Evolutionary conservation across 1,139 yeast species (phyloP), one percentile per base, ranked within the genome.

Genomic region (Debaryomycetaceae sp.): DNA sequence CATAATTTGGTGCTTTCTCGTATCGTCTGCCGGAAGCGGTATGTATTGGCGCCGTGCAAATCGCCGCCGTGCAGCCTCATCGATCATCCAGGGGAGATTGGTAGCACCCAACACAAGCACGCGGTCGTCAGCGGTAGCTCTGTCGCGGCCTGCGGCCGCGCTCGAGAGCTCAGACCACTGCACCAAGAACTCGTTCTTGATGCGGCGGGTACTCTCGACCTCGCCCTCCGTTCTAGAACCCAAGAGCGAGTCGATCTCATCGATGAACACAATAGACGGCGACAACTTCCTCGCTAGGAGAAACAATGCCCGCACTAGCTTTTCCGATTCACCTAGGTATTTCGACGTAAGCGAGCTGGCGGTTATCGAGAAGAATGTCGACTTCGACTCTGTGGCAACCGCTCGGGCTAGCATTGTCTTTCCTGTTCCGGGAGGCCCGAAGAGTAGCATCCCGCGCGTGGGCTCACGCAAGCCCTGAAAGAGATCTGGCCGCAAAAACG

Each of bases 391-490:
- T 0, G 97, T 91, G 0, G 99, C 99, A 6, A 93, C 98, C 0
- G 99, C 98, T 52, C 97, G 74, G 0, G 98, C 98, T 55, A 93
- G 75, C 97, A 93, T 93, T 0, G 99, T 93, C 57, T 93, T 93
- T 50, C 99, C 99, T 0, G 99, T 93, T 17, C 99, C 99, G 0
- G 99, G 99, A 1, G 99, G 99, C 0, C 99, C 99, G 70, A 93
- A 93, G 33, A 93, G 68, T 24, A 93, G 70, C 97, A 93, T 91
- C 6, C 99, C 99, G 52, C 97, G 72, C 0, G 96, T 96, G 1
- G 99, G 99, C 63, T 93, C 98, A 53, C 99, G 75, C 46, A 93
- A 70, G 0, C 99, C 99, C 42, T 83, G 79, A 59, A 93, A 93
- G 49, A 93, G 70, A 64, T 93, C 99, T 0, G 99, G 99, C 41